Conservation (phyloP, 2,329 filamentous ascomycete species). For the Fusarium cyanostomum region DNA sequence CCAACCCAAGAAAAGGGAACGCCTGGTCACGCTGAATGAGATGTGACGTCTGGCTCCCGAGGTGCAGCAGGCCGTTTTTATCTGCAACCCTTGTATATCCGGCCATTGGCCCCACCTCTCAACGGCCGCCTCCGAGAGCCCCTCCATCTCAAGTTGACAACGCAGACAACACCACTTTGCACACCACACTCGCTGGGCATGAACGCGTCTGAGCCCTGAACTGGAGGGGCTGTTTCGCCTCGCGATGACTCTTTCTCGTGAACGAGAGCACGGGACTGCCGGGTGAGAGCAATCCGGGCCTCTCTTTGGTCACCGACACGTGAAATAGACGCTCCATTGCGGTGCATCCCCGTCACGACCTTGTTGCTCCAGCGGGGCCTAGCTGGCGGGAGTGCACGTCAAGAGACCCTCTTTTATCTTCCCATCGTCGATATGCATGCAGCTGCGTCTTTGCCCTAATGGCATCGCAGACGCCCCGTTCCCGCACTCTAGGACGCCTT, state of each 20-base stretch:
- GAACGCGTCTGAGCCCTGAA: conserved; percentile 39
- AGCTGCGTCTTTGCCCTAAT: conserved; percentile 42
- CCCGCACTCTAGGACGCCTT: conserved; percentile 16
- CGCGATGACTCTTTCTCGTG: conserved; percentile 35
- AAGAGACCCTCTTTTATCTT: conserved; percentile 30
- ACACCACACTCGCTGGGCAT: conserved; percentile 39
- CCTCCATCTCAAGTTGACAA: conserved; percentile 28
- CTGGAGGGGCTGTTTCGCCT: conserved; percentile 32
- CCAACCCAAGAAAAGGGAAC: background rate
- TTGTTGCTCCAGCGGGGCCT: conserved; percentile 29
- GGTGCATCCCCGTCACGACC: conserved; percentile 34
- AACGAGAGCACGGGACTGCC: conserved; percentile 7
- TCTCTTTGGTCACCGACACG: conserved; percentile 39
- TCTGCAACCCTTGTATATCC: conserved; percentile 12
- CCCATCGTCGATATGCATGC: conserved; percentile 30
- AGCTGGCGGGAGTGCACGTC: conserved; percentile 6
- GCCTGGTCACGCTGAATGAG: conserved; percentile 25
- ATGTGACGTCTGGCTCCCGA: conserved; percentile 39
- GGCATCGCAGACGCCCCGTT: conserved; percentile 22
- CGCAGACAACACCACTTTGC: conserved; percentile 36
- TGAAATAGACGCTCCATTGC: conserved; percentile 32
- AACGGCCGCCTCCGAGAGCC: conserved; percentile 27
- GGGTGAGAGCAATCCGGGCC: conserved; percentile 18
- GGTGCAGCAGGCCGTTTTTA: conserved; percentile 19
- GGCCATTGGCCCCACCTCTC: conserved; percentile 17